Evolutionary conservation across 2,329 filamentous ascomycete genomes (phyloP), one percentile per base, ranked within the genome.

Genomic region (Zymoseptoria brevis): DNA sequence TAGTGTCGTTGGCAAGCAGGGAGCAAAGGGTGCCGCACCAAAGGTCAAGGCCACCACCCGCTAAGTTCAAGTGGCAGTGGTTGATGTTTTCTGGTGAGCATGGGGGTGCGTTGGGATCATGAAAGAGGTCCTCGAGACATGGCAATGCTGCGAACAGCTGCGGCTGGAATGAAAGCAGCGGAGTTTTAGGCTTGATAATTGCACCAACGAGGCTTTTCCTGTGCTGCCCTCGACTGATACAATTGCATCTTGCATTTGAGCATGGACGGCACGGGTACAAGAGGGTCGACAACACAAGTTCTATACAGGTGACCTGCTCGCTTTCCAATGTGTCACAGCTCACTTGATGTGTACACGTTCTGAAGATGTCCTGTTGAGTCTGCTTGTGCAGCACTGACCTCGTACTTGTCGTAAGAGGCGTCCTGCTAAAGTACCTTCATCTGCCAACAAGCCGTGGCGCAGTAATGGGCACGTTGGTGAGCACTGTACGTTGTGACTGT

Each of bases 1-100:
- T 53, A 89, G 96, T 77, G 82, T 87, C 78, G 70, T 73, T 53
- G 92, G 90, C 87, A 99, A 99, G 89, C 90, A 96, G 85, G 91
- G 90, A 75, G 87, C 90, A 69, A 96, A 96, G 87, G 94, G 94
- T 74, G 85, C 91, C 71, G 85, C 84, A 72, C 79, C 82, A 75
- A 96, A 96, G 88, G 87, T 90, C 72, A 83, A 87, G 76, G 86
- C 89, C 76, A 92, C 87, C 75, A 87, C 84, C 81, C 91, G 91
- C 81, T 96, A 90, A 89, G 19, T 13, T 22, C 24, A 24, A 35
- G 26, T 50, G 41, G 35, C 19, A 56, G 50, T 30, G 57, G 50
- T 51, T 45, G 58, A 60, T 51, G 35, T 45, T 19, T 54, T 56
- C 35, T 16, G 29, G 55, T 41, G 54, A 56, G 54, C 54, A 45